Percentiles rank a stretch among this genome's conserved stretches.
These are phyloP conservation scores for Rhododendron ovatum DNA, from an alignment of 148 eudicot species.

Conservation along the genomic window DNA sequence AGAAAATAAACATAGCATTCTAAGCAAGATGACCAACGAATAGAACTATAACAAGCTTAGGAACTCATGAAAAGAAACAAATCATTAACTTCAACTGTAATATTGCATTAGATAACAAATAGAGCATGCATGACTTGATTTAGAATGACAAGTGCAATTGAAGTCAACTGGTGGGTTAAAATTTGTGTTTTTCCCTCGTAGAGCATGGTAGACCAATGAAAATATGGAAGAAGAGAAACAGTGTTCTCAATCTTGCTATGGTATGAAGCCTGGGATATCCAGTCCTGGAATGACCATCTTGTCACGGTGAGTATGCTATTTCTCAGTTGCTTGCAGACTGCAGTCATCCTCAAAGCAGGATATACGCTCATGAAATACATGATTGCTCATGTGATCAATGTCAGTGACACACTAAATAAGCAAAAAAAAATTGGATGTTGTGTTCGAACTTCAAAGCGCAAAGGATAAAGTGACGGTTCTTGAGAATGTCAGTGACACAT, in stretches of 20 bases:
- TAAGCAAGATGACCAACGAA: background rate
- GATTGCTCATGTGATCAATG: background rate
- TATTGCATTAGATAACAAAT: background rate
- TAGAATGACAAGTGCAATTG: background rate
- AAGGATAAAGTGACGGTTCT: background rate
- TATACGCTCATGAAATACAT: background rate
- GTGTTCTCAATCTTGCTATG: background rate
- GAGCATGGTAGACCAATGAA: background rate
- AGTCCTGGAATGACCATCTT: background rate
- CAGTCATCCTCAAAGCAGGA: background rate
- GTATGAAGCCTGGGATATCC: background rate
- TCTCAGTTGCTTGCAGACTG: background rate
- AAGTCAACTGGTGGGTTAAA: background rate
- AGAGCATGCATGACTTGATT: background rate
- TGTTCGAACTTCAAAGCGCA: background rate
- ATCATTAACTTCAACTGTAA: background rate
- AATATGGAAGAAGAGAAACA: background rate
- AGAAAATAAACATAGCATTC: background rate
- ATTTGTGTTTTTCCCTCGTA: background rate
- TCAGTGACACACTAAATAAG: background rate
- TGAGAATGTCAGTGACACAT: background rate
- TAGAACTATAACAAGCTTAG: background rate
- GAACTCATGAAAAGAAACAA: background rate
- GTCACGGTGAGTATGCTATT: background rate
- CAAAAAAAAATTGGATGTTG: background rate